Conservation (phyloP, 345 rosid genomes). For the Citrus trifoliata region DNA sequence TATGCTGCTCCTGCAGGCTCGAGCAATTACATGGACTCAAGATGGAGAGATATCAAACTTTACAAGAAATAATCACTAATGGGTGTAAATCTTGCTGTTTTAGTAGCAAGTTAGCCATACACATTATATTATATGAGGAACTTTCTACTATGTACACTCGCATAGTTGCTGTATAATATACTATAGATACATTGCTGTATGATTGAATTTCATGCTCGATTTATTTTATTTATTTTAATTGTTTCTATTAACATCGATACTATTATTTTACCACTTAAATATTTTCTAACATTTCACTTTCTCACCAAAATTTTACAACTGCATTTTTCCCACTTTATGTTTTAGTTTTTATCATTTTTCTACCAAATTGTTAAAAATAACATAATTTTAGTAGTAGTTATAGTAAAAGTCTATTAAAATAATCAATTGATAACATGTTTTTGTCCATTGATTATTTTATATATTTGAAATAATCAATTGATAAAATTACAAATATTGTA, state of each 20-base stretch:
- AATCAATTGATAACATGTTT: no score
- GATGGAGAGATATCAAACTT: slow-evolving; percentile 39
- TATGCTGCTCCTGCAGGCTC: slow-evolving; percentile 25
- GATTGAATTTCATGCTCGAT: neutral
- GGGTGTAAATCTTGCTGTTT: neutral
- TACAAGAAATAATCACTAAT: slow-evolving; percentile 17
- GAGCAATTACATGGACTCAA: slow-evolving; percentile 39
- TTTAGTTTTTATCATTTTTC: no score
- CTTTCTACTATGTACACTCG: neutral
- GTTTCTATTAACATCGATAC: neutral
- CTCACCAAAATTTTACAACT: no score
- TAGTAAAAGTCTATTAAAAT: no score
- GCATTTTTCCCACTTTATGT: no score
- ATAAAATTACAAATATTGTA: no score
- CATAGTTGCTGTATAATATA: neutral
- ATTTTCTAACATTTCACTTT: no score
- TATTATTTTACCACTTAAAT: no score
- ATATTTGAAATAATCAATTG: no score
- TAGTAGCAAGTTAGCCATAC: neutral
- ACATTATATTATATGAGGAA: neutral
- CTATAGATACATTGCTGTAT: neutral
- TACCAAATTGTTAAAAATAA: no score
- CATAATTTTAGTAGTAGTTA: no score
- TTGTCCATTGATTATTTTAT: no score
- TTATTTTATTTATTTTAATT: neutral